A percentile compares a stretch with the other conserved stretches of the same genome.
phyloP scores from a whole-genome alignment of 805 yeast species.

The Pichia californica region DNA sequence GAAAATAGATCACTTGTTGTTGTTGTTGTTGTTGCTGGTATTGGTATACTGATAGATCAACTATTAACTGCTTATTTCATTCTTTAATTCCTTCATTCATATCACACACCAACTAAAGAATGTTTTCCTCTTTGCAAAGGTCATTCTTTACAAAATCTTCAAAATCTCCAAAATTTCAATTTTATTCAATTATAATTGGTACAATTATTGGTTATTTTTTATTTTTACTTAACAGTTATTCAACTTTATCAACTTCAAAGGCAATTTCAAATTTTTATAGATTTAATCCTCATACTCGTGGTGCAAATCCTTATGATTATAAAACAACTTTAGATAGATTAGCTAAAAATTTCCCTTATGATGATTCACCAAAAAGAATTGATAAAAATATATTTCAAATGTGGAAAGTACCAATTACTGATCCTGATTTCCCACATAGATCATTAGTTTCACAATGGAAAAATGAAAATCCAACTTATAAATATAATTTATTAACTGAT shows the following conservation, averaged over 20 bases:
- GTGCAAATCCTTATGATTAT: slow-evolving; percentile 30
- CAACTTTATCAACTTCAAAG: slow-evolving; percentile 23
- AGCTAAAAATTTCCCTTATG: slow-evolving; percentile 27
- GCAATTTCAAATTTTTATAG: slow-evolving; percentile 27
- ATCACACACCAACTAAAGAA: no score
- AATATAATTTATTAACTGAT: slow-evolving; percentile 27
- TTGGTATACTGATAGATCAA: no score
- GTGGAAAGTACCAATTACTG: slow-evolving; percentile 31
- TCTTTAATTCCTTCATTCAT: no score
- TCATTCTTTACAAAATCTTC: neutral
- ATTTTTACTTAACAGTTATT: slow-evolving; percentile 18
- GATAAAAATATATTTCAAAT: slow-evolving; percentile 30
- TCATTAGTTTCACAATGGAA: slow-evolving; percentile 29
- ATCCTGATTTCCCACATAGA: slow-evolving; percentile 30
- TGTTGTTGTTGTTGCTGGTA: no score
- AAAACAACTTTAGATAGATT: slow-evolving; percentile 28
- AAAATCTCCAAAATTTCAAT: slow-evolving; percentile 15
- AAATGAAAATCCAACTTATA: slow-evolving; percentile 30
- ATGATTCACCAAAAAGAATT: slow-evolving; percentile 28
- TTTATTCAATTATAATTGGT: slow-evolving; percentile 23
- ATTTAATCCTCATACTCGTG: slow-evolving; percentile 28
- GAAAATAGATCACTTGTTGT: no score
- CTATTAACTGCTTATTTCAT: no score
- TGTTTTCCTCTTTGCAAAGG: no score
- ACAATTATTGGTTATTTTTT: slow-evolving; percentile 22